Evolutionary conservation across 768 basidiomycete genomes (phyloP).

Genomic region (Rhizopogon rudus): DNA sequence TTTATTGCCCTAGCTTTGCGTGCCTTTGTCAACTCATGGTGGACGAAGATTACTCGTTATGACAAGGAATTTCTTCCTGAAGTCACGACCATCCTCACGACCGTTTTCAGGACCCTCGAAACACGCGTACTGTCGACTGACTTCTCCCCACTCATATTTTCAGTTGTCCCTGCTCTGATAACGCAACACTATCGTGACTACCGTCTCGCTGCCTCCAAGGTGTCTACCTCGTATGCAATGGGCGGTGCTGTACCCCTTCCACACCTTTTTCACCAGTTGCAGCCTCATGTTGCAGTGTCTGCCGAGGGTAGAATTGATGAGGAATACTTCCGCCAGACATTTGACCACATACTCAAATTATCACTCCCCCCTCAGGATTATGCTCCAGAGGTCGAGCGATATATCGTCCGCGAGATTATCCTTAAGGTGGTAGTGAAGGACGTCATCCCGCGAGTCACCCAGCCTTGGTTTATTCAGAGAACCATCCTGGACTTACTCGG

Average conservation of each 20-base stretch:
- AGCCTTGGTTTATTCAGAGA: constrained; percentile 89
- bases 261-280: constrained; percentile 72
- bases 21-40: constrained; percentile 81
- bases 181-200: constrained; percentile 79
- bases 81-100: constrained; percentile 52
- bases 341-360: constrained; percentile 70
- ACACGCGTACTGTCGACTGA: constrained; percentile 49
- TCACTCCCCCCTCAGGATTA: constrained; percentile 80
- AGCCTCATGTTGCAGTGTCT: constrained; percentile 79
- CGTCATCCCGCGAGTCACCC: constrained; percentile 62
- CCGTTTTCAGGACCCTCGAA: constrained; percentile 59
- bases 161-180: constrained; percentile 59
- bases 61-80: constrained; percentile 81
- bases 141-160: constrained; percentile 54
- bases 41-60: constrained; percentile 76
- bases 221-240: constrained; percentile 63
- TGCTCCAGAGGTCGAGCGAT: constrained; percentile 64
- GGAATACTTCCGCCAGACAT: constrained; percentile 73
- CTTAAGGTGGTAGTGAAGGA: constrained; percentile 72
- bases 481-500: constrained; percentile 63
- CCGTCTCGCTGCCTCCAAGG: constrained; percentile 58
- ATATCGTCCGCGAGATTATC: constrained; percentile 79
- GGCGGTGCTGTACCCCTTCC: constrained; percentile 60
- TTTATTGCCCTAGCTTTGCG: constrained; percentile 75
- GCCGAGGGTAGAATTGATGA: constrained; percentile 62